Evolutionary conservation across 2,329 filamentous ascomycete genomes (phyloP), one percentile per base, ranked within the genome.

Genomic region (Trichophyton rubrum): DNA sequence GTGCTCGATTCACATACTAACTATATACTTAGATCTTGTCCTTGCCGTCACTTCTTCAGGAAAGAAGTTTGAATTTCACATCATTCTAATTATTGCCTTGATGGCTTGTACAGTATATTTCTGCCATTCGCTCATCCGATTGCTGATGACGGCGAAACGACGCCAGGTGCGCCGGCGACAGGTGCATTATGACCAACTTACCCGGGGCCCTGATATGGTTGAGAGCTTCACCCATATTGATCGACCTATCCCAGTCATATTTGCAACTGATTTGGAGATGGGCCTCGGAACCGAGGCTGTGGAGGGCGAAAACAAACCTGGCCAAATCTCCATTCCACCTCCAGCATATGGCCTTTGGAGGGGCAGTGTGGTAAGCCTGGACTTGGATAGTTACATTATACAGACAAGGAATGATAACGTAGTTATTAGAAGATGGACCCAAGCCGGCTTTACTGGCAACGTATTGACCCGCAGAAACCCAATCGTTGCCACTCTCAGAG

Each of bases 281-380:
- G 80, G 76, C 1, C 59, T 65, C 22, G 67, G 68, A 38, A 65
- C 65, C 35, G 82, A 80, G 2, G 71, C 79, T 59, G 62, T 65
- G 57, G 79, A 82, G 61, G 81, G 78, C 58, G 80, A 83, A 62
- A 75, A 80, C 0, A 74, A 76, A 47, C 45, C 30, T 9, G 5
- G 15, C n/a, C 24, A 41, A n/a, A 40, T 71, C 60, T 70, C 68
- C 66, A 65, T 79, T 20, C 83, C 85, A 7, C 90, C 91, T 3
- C 90, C 91, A 0, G 89, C 89, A 1, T 96, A 96, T 69, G 90
- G 90, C 0, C 76, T 90, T 0, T 95, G 89, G 88, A 80, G 89
- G 59, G 85, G 86, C 71, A 92, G 87, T 68, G 88, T 93, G 73
- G 86, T 89, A 80, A 72, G 85, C 84, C 20, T 51, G 11, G 20